Conservation (phyloP, 2,329 filamentous ascomycete species). For the Aspergillus spinulosporus region DNA sequence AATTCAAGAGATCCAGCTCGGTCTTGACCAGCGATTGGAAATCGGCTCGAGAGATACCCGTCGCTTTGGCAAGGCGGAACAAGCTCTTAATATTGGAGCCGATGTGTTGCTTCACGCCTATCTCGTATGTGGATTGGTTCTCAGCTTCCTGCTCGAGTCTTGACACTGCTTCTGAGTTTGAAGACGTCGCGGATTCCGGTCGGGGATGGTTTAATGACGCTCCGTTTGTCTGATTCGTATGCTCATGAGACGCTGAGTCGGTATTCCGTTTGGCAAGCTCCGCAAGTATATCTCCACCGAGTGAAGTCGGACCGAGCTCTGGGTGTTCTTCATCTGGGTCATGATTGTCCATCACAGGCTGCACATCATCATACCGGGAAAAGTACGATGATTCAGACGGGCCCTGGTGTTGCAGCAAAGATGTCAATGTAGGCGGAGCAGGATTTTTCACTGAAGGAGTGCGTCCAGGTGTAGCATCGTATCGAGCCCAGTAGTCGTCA, state of each 20-base stretch:
- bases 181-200: constrained; percentile 44
- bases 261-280: constrained; percentile 42
- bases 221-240: constrained; percentile 27
- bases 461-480: constrained; percentile 57
- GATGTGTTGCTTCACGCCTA: constrained; percentile 64
- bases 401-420: constrained; percentile 30
- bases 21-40: constrained; percentile 61
- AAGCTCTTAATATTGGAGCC: constrained; percentile 64
- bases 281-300: constrained; percentile 55
- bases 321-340: constrained; percentile 59
- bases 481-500: constrained; percentile 65
- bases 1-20: constrained; percentile 59
- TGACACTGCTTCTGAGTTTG: constrained; percentile 53
- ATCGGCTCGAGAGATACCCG: constrained; percentile 59
- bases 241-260: constrained; percentile 23
- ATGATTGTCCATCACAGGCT: constrained; percentile 64
- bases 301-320: constrained; percentile 52
- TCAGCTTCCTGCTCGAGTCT: constrained; percentile 56
- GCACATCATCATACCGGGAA: constrained; percentile 62
- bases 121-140: constrained; percentile 55
- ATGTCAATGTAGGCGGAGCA: constrained; percentile 29
- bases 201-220: constrained; percentile 44
- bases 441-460: constrained; percentile 49
- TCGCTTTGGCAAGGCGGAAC: constrained; percentile 59
- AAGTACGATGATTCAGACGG: constrained; percentile 61